Evolutionary conservation across 2,329 filamentous ascomycete genomes (phyloP), one percentile per base, ranked within the genome.

Genomic region (Bipolaris oryzae): DNA sequence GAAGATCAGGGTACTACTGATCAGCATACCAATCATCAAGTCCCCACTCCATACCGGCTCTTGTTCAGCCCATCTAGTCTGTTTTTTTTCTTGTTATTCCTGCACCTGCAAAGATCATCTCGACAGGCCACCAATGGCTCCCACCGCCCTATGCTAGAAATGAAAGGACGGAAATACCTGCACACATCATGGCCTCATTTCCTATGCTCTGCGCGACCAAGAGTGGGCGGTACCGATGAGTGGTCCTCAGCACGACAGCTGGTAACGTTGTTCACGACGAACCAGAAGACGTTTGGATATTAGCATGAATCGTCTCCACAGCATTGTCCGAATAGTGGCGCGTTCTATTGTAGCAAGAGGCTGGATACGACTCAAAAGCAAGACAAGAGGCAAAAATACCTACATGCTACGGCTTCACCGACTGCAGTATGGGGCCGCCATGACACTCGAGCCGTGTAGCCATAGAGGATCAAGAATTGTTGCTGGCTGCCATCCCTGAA

Each of bases 401-500:
- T 49, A 11, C 7, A 25, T 37, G 37, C 51, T 39, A 50, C 57
- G 50, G 60, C 52, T 41, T 57, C 52, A 50, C 57, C 48, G 55
- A 55, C 57, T 44, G 50, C 53, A 35, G 50, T 41, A 48, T 25
- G 44, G 37, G 49, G 34, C 42, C 28, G 50, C 41, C 62, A 56
- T 58, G 52, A 61, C 64, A 65, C 54, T 51, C 60, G 25, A 41
- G 61, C 35, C 55, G 51, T 53, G 50, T 45, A 25, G 34, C 28
- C 28, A 11, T 57, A 41, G 50, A 50, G 38, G 55, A 38, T 37
- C 52, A 34, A 47, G 58, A 56, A 58, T 61, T 42, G 50, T 58
- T 43, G 49, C 50, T 58, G 35, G 54, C 47, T 46, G 41, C 21
- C 35, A 58, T 66, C 53, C 65, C 65, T 67, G 65, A 67, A 64